Conservation (phyloP, 2,329 filamentous ascomycete genomes). For the Xylaria digitata region DNA sequence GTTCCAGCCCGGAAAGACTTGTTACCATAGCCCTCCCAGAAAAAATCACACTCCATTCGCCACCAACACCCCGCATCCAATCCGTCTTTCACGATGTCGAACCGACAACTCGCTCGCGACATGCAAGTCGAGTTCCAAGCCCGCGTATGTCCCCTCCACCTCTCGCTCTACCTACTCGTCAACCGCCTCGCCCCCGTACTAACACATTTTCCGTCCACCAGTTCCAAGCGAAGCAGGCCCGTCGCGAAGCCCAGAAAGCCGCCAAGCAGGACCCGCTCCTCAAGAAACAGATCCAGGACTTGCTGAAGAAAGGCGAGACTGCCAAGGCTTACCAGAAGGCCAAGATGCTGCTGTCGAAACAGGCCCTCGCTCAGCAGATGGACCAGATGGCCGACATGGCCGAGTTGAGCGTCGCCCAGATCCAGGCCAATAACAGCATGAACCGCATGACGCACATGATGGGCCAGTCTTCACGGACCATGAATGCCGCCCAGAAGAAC, state of each 20-base stretch:
- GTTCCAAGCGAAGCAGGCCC: constrained; percentile 72
- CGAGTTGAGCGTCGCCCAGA: constrained; percentile 69
- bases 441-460: constrained; percentile 74
- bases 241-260: constrained; percentile 70
- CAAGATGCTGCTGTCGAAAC: constrained; percentile 70
- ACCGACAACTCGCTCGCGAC: constrained; percentile 68
- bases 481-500: constrained; percentile 68
- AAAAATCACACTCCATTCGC: not conserved
- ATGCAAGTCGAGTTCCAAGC: constrained; percentile 73
- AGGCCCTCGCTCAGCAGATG: constrained; percentile 71
- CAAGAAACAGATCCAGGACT: constrained; percentile 72
- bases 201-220: constrained; percentile 38
- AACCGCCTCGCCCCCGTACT: not conserved
- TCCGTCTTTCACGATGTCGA: constrained; percentile 59
- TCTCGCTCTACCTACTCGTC: too few species aligned
- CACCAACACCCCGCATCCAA: constrained; percentile 15
- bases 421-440: constrained; percentile 73
- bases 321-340: constrained; percentile 72
- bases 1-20: not conserved
- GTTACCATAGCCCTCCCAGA: not conserved
- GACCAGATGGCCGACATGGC: constrained; percentile 74
- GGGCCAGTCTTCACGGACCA: constrained; percentile 68
- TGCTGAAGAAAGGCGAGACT: constrained; percentile 72
- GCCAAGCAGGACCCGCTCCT: constrained; percentile 69
- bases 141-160: constrained; percentile 54